Conservation (phyloP, 2,329 filamentous ascomycete species). For the Pseudogymnoascus sp. region DNA sequence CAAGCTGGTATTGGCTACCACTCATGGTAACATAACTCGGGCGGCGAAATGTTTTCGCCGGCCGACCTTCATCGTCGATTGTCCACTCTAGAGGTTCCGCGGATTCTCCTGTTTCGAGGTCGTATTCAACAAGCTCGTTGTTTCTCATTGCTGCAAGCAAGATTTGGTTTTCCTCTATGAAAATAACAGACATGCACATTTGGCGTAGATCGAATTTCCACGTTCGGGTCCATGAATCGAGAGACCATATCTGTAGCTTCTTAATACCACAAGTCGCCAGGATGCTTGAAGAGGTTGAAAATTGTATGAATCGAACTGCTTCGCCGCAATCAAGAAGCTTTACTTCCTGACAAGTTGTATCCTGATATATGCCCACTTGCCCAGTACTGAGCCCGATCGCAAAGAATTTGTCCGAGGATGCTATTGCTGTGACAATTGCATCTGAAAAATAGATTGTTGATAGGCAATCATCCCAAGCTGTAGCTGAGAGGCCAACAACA, state of each 20-base stretch:
- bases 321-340: slow-evolving; percentile 16
- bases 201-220: background rate
- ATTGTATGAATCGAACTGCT: background rate
- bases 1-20: background rate
- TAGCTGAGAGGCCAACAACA: slow-evolving; percentile 20
- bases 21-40: background rate
- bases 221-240: background rate
- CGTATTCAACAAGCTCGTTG: background rate
- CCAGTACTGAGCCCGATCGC: slow-evolving; percentile 23
- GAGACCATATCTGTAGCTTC: background rate
- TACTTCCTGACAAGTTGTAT: slow-evolving; percentile 22
- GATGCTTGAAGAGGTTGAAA: background rate
- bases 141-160: background rate
- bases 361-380: slow-evolving; percentile 21
- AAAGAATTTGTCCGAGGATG: slow-evolving; percentile 19
- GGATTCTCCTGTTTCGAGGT: background rate
- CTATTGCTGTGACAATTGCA: slow-evolving; percentile 16
- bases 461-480: slow-evolving; percentile 22
- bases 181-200: background rate
- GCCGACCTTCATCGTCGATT: background rate
- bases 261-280: background rate
- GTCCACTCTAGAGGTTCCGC: background rate
- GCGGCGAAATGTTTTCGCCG: background rate
- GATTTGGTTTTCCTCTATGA: background rate
- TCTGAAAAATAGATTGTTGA: slow-evolving; percentile 18